phyloP scores from a whole-genome alignment of 768 basidiomycete species.

The Boletus bicolor region DNA sequence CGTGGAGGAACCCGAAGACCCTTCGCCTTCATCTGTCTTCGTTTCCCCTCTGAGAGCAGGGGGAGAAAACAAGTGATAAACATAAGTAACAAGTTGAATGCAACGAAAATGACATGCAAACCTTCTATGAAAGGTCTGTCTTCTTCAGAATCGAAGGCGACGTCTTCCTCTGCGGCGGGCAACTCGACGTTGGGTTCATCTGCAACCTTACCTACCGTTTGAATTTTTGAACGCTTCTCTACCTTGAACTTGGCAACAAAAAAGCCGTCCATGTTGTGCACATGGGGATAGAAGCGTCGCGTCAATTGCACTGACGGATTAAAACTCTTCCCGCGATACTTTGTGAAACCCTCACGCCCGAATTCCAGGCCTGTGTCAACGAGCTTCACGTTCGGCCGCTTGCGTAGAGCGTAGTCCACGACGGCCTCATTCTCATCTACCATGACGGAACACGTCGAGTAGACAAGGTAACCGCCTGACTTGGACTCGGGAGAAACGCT shows the following conservation, averaged over 20 bases:
- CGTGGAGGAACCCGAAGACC: constrained; percentile 66
- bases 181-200: constrained; percentile 25
- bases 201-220: constrained; percentile 26
- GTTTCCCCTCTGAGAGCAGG: constrained; percentile 56
- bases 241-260: constrained; percentile 98
- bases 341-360: constrained; percentile 87
- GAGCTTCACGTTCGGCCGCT: constrained; percentile 88
- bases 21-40: constrained; percentile 72
- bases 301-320: constrained; percentile 76
- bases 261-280: constrained; percentile 99
- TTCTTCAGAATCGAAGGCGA: constrained; percentile 70
- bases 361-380: constrained; percentile 93
- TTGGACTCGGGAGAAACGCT: constrained; percentile 86
- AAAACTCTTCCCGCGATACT: constrained; percentile 89
- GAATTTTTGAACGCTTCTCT: constrained; percentile 64
- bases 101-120: constrained; percentile 36
- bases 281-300: constrained; percentile 90
- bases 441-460: constrained; percentile 97
- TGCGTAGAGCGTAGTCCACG: constrained; percentile 94
- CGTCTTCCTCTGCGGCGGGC: constrained; percentile 29
- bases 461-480: constrained; percentile 92
- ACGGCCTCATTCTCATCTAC: constrained; percentile 99
- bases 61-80: constrained; percentile 6
- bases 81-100: not conserved
- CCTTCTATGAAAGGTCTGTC: constrained; percentile 78